phyloP scores from a whole-genome alignment of 768 basidiomycete species.

The Mycena belliarum region DNA sequence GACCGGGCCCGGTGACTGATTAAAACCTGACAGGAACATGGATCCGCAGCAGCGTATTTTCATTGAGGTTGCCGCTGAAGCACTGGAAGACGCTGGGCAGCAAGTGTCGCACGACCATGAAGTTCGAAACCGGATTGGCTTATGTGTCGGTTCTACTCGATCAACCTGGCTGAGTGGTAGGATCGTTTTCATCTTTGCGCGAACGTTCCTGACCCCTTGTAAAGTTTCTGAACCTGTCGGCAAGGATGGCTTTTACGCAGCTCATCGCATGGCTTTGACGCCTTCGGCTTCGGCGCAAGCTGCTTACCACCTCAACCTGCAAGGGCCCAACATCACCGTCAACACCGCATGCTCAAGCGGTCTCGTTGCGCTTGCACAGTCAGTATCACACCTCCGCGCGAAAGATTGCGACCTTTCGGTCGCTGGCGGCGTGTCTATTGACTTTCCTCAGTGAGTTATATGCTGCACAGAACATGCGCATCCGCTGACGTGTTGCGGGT shows the following conservation, averaged over 20 bases:
- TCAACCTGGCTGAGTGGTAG: not conserved
- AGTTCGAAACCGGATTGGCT: not conserved
- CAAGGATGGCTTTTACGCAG: not conserved
- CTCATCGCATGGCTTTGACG: not conserved
- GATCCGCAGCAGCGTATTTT: not conserved
- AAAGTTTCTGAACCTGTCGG: not conserved
- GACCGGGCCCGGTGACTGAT: not conserved
- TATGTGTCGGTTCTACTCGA: not conserved
- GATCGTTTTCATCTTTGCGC: not conserved
- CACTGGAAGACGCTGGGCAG: not conserved
- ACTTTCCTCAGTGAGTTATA: no score
- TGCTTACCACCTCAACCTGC: not conserved
- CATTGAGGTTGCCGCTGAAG: not conserved
- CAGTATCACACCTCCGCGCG: no score
- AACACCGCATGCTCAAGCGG: no score
- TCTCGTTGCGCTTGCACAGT: no score
- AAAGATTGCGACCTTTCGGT: no score
- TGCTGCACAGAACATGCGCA: no score
- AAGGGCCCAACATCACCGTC: not conserved
- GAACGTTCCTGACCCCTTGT: not conserved
- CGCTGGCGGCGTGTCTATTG: no score
- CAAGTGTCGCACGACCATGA: not conserved
- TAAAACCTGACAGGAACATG: not conserved
- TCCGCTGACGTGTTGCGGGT: no score
- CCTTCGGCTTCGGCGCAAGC: not conserved